Evolutionary conservation across 805 yeast species (phyloP).

Genomic region (Metschnikowia lochheadii): DNA sequence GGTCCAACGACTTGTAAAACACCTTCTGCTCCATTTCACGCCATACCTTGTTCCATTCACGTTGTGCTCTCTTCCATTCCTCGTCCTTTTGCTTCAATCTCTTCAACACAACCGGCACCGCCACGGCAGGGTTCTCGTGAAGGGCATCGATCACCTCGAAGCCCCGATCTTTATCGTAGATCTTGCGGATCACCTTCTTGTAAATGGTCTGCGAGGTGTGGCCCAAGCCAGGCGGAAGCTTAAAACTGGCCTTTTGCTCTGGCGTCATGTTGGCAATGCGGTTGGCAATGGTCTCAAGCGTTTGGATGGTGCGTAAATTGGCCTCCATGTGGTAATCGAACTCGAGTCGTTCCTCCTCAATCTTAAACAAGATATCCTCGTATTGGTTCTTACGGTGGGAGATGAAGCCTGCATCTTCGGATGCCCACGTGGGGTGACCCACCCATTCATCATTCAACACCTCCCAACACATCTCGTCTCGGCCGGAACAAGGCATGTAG

Average conservation of each 20-base stretch:
- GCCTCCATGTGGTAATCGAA: slow-evolving; percentile 96
- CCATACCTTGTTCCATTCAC: slow-evolving; percentile 99
- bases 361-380: slow-evolving; percentile 90
- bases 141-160: slow-evolving; percentile 94
- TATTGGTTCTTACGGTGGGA: slow-evolving; percentile 99
- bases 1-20: slow-evolving; percentile 89
- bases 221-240: slow-evolving; percentile 89
- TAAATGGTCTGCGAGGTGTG: slow-evolving; percentile 88
- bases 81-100: slow-evolving; percentile 96
- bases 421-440: slow-evolving; percentile 99
- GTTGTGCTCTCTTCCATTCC: slow-evolving; percentile 96
- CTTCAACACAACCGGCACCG: slow-evolving; percentile 88
- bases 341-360: slow-evolving; percentile 97
- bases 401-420: slow-evolving; percentile 97
- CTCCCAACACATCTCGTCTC: slow-evolving; percentile 99
- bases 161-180: slow-evolving; percentile 92
- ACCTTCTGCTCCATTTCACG: slow-evolving; percentile 96
- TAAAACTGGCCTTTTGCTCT: slow-evolving; percentile 82
- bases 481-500: slow-evolving; percentile 94
- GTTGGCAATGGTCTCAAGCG: slow-evolving; percentile 90
- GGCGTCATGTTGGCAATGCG: slow-evolving; percentile 89
- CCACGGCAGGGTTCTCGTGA: slow-evolving; percentile 91
- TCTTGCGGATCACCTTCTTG: slow-evolving; percentile 86
- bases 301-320: slow-evolving; percentile 90
- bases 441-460: slow-evolving; percentile 98